Percentiles rank a stretch among this genome's conserved stretches.
Evolutionary conservation across 2,329 filamentous ascomycete genomes (phyloP).

Genomic region (Periconia digitata): DNA sequence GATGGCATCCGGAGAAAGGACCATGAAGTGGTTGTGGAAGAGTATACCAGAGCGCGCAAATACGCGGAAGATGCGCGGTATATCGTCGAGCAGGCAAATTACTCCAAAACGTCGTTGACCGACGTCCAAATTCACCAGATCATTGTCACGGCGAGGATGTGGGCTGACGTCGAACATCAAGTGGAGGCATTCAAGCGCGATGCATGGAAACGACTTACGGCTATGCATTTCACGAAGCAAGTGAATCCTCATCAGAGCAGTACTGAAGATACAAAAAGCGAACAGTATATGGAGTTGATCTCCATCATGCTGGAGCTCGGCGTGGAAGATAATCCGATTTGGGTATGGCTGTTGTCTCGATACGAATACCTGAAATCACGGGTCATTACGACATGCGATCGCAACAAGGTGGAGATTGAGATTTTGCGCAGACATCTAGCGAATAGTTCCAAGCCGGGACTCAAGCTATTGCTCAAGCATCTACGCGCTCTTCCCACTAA

Average conservation of each 20-base stretch:
- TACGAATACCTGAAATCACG: conserved; percentile 88
- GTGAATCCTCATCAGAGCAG: conserved; percentile 31
- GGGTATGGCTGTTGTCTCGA: conserved; percentile 89
- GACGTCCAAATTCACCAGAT: conserved; percentile 85
- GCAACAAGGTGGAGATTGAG: conserved; percentile 90
- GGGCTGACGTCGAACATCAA: conserved; percentile 88
- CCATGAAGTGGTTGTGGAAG: conserved; percentile 82
- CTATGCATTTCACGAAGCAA: conserved; percentile 60
- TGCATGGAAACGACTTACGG: conserved; percentile 78
- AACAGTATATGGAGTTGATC: conserved; percentile 93
- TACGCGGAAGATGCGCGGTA: conserved; percentile 77
- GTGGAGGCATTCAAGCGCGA: conserved; percentile 86
- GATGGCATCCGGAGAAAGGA: conserved; percentile 90
- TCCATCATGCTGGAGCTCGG: conserved; percentile 87
- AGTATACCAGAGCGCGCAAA: conserved; percentile 79
- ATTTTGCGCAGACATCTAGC: conserved; percentile 81
- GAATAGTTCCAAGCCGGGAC: conserved; percentile 68
- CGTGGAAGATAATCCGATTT: conserved; percentile 93
- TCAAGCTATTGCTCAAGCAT: conserved; percentile 71
- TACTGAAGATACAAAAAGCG: conserved; percentile 57
- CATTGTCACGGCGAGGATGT: conserved; percentile 87
- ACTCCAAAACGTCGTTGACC: conserved; percentile 58
- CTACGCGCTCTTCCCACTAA: conserved; percentile 73
- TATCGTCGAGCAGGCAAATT: conserved; percentile 60
- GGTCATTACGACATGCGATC: conserved; percentile 77